Base-by-base conservation (phyloP, 768 basidiomycete genomes). In the Butyriboletus loyo region DNA sequence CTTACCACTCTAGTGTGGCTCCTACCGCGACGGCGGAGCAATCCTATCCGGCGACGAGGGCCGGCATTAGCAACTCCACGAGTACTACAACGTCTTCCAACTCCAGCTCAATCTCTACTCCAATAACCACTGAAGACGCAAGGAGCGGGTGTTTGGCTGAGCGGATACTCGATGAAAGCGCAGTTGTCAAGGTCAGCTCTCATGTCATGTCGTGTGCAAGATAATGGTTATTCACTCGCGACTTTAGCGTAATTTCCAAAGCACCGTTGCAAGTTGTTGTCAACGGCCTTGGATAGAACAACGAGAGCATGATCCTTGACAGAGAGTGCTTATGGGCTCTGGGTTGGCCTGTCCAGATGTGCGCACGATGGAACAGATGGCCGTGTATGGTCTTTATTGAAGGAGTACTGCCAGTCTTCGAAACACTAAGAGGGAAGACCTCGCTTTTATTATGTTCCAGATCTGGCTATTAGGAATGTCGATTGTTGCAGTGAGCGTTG, bases 401-500 rank as follows among this genome's bases (percentile, higher is more conserved):
- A 47, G 8, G 17, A 25, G 8, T 9, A n/a, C 7, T 41, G 39
- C 24, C 55, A 90, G 87, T 22, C 76, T 92, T 47, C 73, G 74
- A 47, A 80, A 88, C 63, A 89, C 87, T 27, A 80, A 87, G 65
- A 83, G 89, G 25, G 87, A 90, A 62, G 89, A 92, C 65, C 70
- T 88, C 53, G 78, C 85, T 11, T 90, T 90, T 68, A 83, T 91
- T 36, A 76, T 77, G 7, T 92, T 90, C 72, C 87, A 91, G 58
- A 71, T 88, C 49, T 92, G 89, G 89, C 82, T 89, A 7, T 72
- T 89, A 15, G 86, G 84, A 28, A 86, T 89, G 84, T 88, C 87
- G 11, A 51, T 85, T 27, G 84, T 88, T 39, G 88, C 88, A 36
- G 68, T 63, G 47, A 57, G 69, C 59, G 45, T 24, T 2, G 52